Evolutionary conservation across 164 flowering plant genomes (phyloP).

Genomic region (Taxillus chinensis): DNA sequence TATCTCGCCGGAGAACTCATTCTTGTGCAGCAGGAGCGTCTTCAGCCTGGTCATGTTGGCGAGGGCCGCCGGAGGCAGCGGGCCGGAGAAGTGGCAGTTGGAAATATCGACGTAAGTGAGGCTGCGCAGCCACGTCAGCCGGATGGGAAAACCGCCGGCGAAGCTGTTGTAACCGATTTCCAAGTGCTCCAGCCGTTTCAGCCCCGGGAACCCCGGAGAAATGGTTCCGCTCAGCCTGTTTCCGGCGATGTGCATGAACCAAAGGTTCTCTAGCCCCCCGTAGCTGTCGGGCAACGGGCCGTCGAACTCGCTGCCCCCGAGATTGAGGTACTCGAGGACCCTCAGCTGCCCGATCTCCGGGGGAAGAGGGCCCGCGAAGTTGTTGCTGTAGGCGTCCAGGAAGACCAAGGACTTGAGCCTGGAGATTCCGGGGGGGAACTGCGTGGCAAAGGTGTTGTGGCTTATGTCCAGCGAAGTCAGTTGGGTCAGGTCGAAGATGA

Average conservation of each 20-base stretch:
- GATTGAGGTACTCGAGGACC: slow-evolving; percentile 57
- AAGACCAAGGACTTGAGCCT: slow-evolving; percentile 35
- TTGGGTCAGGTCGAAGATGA: slow-evolving; percentile 38
- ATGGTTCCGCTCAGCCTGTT: slow-evolving; percentile 47
- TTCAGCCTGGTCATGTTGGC: slow-evolving; percentile 48
- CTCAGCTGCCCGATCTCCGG: slow-evolving; percentile 30
- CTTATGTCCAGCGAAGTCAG: slow-evolving; percentile 64
- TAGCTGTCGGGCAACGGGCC: slow-evolving; percentile 54
- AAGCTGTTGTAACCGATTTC: slow-evolving; percentile 79
- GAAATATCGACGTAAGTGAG: slow-evolving; percentile 67
- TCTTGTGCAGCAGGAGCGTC: slow-evolving; percentile 50
- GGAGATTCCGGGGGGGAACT: slow-evolving; percentile 62
- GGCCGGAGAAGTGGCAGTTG: slow-evolving; percentile 40
- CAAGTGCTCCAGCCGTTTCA: slow-evolving; percentile 39
- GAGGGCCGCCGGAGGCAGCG: slow-evolving; percentile 28
- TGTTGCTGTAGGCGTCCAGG: slow-evolving; percentile 76
- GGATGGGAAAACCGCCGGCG: slow-evolving; percentile 36
- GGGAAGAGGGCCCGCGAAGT: slow-evolving; percentile 68
- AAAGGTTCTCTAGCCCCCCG: slow-evolving; percentile 39
- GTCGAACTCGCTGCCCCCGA: slow-evolving; percentile 86
- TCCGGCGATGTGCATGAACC: slow-evolving; percentile 56
- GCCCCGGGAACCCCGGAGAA: slow-evolving; percentile 45
- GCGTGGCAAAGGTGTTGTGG: slow-evolving; percentile 59
- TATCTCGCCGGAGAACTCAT: slow-evolving; percentile 49
- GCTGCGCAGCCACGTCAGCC: slow-evolving; percentile 28